phyloP scores from a whole-genome alignment of 768 basidiomycete species.

The Rubroboletus satanas region DNA sequence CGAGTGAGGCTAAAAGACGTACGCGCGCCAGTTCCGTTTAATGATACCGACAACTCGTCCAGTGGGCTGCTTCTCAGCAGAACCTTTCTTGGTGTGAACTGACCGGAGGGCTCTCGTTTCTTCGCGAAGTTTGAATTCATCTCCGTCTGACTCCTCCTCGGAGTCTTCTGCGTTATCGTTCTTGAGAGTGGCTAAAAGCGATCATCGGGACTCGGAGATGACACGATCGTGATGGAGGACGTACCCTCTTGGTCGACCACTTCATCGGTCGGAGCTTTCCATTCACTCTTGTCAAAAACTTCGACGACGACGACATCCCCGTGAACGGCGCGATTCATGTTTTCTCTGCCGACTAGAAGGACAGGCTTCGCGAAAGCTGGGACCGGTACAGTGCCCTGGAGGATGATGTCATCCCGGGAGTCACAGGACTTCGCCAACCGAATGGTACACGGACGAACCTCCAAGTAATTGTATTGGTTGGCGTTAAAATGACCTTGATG shows the following conservation, averaged over 20 bases:
- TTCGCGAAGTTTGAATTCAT: conserved; percentile 35
- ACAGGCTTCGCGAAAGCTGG: conserved; percentile 73
- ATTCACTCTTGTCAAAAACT: conserved; percentile 80
- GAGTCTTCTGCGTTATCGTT: conserved; percentile 85
- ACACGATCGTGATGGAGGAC: conserved; percentile 17
- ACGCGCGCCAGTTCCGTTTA: conserved; percentile 96
- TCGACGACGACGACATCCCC: conserved; percentile 93
- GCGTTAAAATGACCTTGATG: conserved; percentile 95
- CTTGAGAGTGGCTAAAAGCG: conserved; percentile 61
- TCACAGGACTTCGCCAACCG: not conserved
- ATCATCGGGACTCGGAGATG: not conserved
- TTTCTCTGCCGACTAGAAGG: conserved; percentile 80
- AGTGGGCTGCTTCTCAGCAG: conserved; percentile 78
- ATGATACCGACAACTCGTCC: conserved; percentile 88
- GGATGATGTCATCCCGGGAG: not conserved
- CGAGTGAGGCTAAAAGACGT: conserved; percentile 31
- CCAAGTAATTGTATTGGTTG: conserved; percentile 93
- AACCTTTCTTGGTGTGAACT: conserved; percentile 20
- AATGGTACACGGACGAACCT: conserved; percentile 44
- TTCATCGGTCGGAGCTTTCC: conserved; percentile 90
- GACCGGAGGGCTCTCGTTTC: conserved; percentile 40
- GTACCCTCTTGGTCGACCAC: conserved; percentile 91
- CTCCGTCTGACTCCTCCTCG: conserved; percentile 51
- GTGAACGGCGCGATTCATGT: conserved; percentile 94
- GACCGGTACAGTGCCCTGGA: conserved; percentile 75